Base-by-base conservation (phyloP, 805 yeast genomes). In the Lachancea mirantina region DNA sequence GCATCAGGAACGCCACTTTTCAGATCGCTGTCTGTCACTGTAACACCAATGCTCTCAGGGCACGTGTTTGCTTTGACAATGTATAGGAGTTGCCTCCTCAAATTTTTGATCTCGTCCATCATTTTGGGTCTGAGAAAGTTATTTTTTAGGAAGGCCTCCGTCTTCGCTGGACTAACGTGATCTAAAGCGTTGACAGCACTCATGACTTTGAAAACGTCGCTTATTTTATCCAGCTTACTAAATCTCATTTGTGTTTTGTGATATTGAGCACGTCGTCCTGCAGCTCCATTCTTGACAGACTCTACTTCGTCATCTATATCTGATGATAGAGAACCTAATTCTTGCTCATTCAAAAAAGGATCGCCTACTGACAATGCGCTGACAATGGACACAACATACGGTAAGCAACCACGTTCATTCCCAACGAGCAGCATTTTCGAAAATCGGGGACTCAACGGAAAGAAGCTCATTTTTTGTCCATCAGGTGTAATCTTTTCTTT, bases 341-440 rank as follows among this genome's bases (percentile, higher is more conserved):
- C 96, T 41, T 71, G 72, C 51, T 82, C 94, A 24, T 67, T 68
- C 20, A 84, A 58, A 46, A 85, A 87, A 10, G 95, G 95, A 49
- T 88, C 94, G 4, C 96, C 96, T 26, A 92, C 96, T 0, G 96
- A 79, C 19, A 92, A 61, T 0, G 87, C 95, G 19, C 96, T 81
- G 1, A 92, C 96, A 34, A 92, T 69, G 0, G 96, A 92, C 28
- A 92, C 75, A n/a, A 92, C 70, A 50, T 84, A 89, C 0, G 94
- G 85, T 36, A 92, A 62, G 57, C 96, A 88, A 5, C 72, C 79
- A 26, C 72, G 75, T 55, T 92, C 96, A 54, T 85, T 83, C 5
- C 95, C 95, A 23, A 89, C 73, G 18, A 88, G 68, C 36, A 92
- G 65, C 72, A 92, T 84, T 52, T 88, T 88, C 2, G 97, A 78